Conservation (phyloP, 495 filamentous ascomycete genomes). For the Patellaria atrata region DNA sequence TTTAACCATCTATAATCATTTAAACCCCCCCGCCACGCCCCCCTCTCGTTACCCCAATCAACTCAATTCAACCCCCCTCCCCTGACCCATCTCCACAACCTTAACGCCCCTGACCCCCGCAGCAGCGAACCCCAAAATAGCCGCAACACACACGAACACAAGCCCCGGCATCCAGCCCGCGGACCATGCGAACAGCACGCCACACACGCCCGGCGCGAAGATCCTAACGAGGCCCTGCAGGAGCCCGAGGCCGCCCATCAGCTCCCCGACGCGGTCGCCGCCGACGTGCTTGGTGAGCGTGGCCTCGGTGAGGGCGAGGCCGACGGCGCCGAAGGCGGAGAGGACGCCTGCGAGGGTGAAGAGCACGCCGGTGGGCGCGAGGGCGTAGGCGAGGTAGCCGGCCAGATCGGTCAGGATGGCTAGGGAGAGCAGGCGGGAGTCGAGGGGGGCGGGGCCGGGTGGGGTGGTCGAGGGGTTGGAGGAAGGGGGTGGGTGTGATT, state of each 20-base stretch:
- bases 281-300: slow-evolving; percentile 4
- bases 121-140: slow-evolving; percentile 1
- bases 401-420: slow-evolving; percentile 1
- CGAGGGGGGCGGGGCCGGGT: neutral
- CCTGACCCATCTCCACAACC: too few species aligned
- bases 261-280: neutral
- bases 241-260: slow-evolving; percentile 4
- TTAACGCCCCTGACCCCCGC: too few species aligned
- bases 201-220: slow-evolving; percentile 2
- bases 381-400: slow-evolving; percentile 8
- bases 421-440: slow-evolving; percentile 1
- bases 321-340: slow-evolving; percentile 5
- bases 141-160: slow-evolving; percentile 5
- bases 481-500: neutral
- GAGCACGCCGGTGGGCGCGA: slow-evolving; percentile 2
- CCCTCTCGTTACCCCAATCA: too few species aligned
- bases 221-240: slow-evolving; percentile 5
- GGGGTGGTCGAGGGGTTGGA: neutral
- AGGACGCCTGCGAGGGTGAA: slow-evolving; percentile 4
- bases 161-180: neutral
- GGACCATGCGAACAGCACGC: slow-evolving; percentile 1
- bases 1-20: too few species aligned
- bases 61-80: too few species aligned
- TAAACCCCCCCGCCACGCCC: too few species aligned
- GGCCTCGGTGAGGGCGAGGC: slow-evolving; percentile 6